These are phyloP conservation scores for Protostelium mycophagum DNA, from an alignment of 78 protist species.

Conservation along the genomic window DNA sequence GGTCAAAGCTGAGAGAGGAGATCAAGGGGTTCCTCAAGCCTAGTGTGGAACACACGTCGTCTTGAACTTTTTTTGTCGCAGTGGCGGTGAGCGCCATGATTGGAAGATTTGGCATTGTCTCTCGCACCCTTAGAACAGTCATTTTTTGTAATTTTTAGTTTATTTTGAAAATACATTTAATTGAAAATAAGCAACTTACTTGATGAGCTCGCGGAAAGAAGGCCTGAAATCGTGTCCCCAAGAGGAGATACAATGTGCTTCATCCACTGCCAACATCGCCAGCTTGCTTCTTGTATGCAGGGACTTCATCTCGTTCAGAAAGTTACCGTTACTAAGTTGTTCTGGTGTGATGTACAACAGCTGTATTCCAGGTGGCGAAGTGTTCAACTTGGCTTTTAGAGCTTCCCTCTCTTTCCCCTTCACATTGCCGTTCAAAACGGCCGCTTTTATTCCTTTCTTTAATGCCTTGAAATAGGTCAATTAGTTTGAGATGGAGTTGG, in stretches of 20 bases:
- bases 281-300: neutral
- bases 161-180: too few species aligned
- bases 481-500: conserved; percentile 6
- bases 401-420: conserved; percentile 23
- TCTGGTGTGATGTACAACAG: conserved; percentile 17
- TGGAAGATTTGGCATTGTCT: conserved; percentile 17
- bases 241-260: conserved; percentile 83
- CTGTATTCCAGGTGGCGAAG: neutral
- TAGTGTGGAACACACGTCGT: conserved; percentile 6
- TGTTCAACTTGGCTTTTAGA: conserved; percentile 4
- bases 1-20: conserved; percentile 1
- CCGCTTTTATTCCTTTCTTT: neutral
- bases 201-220: conserved; percentile 11
- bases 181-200: neutral
- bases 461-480: neutral
- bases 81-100: conserved; percentile 75
- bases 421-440: neutral
- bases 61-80: conserved; percentile 32
- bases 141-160: neutral
- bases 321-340: conserved; percentile 61
- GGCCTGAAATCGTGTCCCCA: conserved; percentile 90
- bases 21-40: neutral
- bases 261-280: conserved; percentile 73
- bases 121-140: neutral
- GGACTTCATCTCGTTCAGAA: conserved; percentile 35